These are phyloP conservation scores for Diaporthe caulivora DNA, from an alignment of 2,329 filamentous ascomycete species.

Conservation along the genomic window DNA sequence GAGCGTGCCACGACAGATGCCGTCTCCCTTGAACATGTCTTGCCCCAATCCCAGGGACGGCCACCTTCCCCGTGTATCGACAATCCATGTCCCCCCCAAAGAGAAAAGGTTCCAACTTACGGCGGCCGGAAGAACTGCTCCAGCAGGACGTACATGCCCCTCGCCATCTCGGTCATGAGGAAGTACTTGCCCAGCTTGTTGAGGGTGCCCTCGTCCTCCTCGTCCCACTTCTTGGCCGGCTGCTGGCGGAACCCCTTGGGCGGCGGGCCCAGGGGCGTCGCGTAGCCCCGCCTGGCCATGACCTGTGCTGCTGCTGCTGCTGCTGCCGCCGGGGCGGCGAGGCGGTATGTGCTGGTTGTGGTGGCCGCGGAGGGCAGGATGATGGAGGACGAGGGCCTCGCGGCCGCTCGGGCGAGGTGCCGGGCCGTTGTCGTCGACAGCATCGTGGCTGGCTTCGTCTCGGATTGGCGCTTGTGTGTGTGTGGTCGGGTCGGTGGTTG, in stretches of 20 bases:
- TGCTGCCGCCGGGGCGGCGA: constrained; percentile 27
- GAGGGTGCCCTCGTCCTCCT: constrained; percentile 80
- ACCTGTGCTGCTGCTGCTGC: constrained; percentile 11
- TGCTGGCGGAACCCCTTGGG: constrained; percentile 85
- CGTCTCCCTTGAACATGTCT: background rate
- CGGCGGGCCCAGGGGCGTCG: constrained; percentile 82
- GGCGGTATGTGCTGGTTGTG: constrained; percentile 6
- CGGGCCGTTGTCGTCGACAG: constrained; percentile 35
- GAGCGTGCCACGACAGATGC: too few species aligned
- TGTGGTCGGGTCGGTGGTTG: background rate
- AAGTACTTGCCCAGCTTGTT: constrained; percentile 95
- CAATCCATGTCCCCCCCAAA: background rate
- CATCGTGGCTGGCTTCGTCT: constrained; percentile 30
- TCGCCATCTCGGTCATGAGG: constrained; percentile 92
- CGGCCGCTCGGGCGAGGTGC: constrained; percentile 40
- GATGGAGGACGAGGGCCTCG: constrained; percentile 30
- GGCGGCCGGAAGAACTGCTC: constrained; percentile 99
- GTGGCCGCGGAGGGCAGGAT: background rate
- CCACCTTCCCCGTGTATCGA: background rate
- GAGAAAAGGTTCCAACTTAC: constrained; percentile 69
- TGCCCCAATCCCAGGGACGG: background rate
- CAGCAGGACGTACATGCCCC: constrained; percentile 97
- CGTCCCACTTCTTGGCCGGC: constrained; percentile 81
- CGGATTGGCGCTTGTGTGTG: background rate
- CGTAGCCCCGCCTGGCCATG: constrained; percentile 55